phyloP scores from a whole-genome alignment of 108 stramenopile genomes.

The Stephanodiscus triporus region DNA sequence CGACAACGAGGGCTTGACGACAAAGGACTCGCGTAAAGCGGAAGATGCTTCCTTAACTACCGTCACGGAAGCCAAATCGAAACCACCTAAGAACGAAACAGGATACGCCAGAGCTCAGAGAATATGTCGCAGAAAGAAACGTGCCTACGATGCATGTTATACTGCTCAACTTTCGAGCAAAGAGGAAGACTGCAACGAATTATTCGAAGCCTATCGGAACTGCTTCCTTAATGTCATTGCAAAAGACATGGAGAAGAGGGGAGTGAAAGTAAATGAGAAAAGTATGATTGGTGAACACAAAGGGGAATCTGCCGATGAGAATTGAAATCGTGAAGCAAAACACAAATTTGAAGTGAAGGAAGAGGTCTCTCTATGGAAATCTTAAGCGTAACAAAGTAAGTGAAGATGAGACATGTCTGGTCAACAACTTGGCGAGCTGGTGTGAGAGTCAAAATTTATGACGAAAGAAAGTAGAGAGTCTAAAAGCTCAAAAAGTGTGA shows the following conservation, averaged over 20 bases:
- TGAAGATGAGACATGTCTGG: background rate
- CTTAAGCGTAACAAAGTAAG: no score
- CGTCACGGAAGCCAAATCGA: slow-evolving; percentile 11
- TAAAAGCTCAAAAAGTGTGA: background rate
- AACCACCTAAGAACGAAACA: slow-evolving; percentile 33
- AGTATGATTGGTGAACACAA: slow-evolving; percentile 51
- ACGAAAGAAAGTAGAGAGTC: no score
- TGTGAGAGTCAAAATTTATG: background rate
- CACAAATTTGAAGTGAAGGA: no score
- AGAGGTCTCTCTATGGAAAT: no score
- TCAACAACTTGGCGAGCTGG: background rate
- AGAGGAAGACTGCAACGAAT: slow-evolving; percentile 50
- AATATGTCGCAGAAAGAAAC: slow-evolving; percentile 53
- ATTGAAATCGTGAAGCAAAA: background rate
- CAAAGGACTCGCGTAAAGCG: background rate
- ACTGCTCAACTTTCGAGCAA: slow-evolving; percentile 46
- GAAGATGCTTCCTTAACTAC: background rate
- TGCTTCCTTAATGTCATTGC: slow-evolving; percentile 44
- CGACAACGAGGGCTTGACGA: background rate
- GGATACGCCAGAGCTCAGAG: slow-evolving; percentile 37
- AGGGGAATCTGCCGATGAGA: slow-evolving; percentile 29
- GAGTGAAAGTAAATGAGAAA: slow-evolving; percentile 33
- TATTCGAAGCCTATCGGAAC: slow-evolving; percentile 48
- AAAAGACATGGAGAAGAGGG: slow-evolving; percentile 53
- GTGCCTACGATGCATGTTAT: slow-evolving; percentile 51